Evolutionary conservation across 2,329 filamentous ascomycete species (phyloP), one percentile per base, ranked within the genome.

Genomic region (Hypoxylon sp.): DNA sequence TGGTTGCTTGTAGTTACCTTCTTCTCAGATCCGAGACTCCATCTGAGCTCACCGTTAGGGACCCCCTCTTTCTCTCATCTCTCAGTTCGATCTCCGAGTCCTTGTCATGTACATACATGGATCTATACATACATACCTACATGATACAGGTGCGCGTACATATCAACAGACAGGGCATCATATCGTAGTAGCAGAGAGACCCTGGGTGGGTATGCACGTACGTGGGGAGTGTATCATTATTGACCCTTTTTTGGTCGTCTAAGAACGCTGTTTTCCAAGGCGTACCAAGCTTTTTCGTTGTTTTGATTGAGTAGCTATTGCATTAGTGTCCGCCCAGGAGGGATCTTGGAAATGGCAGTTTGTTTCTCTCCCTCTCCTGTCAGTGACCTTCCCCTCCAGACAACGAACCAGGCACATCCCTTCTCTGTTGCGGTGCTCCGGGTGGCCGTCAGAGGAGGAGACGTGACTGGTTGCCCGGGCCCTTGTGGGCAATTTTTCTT

Each of bases 261-360:
- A 67, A 72, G 65, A 58, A 63, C 68, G 60, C 69, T 68, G 74
- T 75, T 48, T 72, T 73, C 67, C 69, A 68, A 52, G 67, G 74
- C 72, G 75, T 78, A 76, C 75, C 73, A 75, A 19, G 68, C 59
- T 73, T 62, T 77, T 77, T 72, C 67, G 52, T 70, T 70, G 71
- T 73, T 78, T 75, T 75, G 77, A 76, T 78, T 74, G 74, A 75
- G 75, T 77, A 34, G 74, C 74, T 76, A 69, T 71, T 80, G 79
- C 77, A 79, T 81, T 80, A 80, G 79, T 76, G 75, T 76, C 79
- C 77, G 77, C 75, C 70, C 73, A 72, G 65, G 65, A 75, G 70
- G 71, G 71, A 69, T 72, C 70, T 78, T 71, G 63, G 71, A 70
- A 70, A 69, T 73, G 72, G 71, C 70, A 69, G 71, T 73, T 73